phyloP scores from a whole-genome alignment of 2,329 filamentous ascomycete genomes.

The Fusarium pilosicola region DNA sequence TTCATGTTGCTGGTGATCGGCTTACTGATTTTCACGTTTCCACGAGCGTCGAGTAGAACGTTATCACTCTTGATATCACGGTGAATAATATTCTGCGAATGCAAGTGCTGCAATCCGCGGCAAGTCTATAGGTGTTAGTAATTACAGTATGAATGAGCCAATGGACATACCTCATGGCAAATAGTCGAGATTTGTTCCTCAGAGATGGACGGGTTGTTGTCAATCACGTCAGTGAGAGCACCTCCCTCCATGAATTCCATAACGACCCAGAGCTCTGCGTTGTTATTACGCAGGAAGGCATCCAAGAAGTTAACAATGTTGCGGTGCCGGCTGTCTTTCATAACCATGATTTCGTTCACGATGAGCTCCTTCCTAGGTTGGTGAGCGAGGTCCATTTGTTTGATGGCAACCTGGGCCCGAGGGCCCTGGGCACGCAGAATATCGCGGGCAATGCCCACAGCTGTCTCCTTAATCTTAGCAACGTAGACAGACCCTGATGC shows the following conservation, averaged over 20 bases:
- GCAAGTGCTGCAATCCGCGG: slow-evolving; percentile 91
- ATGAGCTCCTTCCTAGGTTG: slow-evolving; percentile 98
- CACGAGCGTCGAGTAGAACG: slow-evolving; percentile 90
- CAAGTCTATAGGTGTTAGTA: slow-evolving; percentile 74
- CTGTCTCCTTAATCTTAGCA: slow-evolving; percentile 90
- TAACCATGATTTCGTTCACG: slow-evolving; percentile 99
- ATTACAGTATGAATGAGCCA: slow-evolving; percentile 3
- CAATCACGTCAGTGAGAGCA: slow-evolving; percentile 96
- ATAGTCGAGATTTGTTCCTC: slow-evolving; percentile 99
- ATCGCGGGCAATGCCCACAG: slow-evolving; percentile 84
- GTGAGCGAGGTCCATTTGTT: slow-evolving; percentile 98
- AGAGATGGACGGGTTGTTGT: slow-evolving; percentile 93
- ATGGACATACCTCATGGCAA: slow-evolving; percentile 81
- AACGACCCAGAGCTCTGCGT: slow-evolving; percentile 96
- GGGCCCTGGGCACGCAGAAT: slow-evolving; percentile 82
- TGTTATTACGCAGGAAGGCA: slow-evolving; percentile 94
- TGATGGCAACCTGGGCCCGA: slow-evolving; percentile 93
- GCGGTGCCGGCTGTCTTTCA: slow-evolving; percentile 98
- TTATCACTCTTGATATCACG: slow-evolving; percentile 99
- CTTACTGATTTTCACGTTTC: slow-evolving; percentile 97
- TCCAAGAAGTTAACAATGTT: slow-evolving; percentile 99
- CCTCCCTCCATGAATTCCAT: slow-evolving; percentile 99
- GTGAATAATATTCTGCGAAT: slow-evolving; percentile 97
- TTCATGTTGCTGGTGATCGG: slow-evolving; percentile 38
- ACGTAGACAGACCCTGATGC: slow-evolving; percentile 98